These are phyloP conservation scores for Lachnellula hyalina DNA, from an alignment of 2,329 filamentous ascomycete species.

Conservation along the genomic window DNA sequence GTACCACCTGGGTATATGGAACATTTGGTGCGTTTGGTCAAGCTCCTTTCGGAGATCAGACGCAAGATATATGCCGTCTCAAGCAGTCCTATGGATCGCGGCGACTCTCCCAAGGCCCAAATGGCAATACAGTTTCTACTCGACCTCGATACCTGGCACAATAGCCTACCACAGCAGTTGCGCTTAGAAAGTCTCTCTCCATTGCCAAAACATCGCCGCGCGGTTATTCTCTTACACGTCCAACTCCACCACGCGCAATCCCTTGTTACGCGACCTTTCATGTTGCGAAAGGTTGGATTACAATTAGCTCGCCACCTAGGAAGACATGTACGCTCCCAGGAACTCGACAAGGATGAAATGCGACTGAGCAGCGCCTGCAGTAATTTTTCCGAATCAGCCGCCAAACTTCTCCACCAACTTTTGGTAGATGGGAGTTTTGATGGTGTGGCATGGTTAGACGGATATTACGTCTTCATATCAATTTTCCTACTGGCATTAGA, in stretches of 20 bases:
- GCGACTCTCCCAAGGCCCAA: slow-evolving; percentile 17
- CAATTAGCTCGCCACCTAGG: slow-evolving; percentile 25
- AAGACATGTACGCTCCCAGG: slow-evolving; percentile 23
- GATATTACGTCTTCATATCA: slow-evolving; percentile 29
- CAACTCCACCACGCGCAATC: slow-evolving; percentile 28
- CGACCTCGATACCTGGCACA: slow-evolving; percentile 25
- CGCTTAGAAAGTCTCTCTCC: slow-evolving; percentile 18
- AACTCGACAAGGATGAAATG: slow-evolving; percentile 25
- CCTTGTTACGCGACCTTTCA: slow-evolving; percentile 26
- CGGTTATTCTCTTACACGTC: slow-evolving; percentile 26
- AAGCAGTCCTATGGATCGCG: slow-evolving; percentile 14
- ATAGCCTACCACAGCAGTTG: slow-evolving; percentile 22
- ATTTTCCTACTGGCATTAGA: slow-evolving; percentile 28
- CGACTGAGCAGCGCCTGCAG: slow-evolving; percentile 23
- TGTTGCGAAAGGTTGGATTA: slow-evolving; percentile 26
- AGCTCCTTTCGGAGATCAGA: slow-evolving; percentile 24
- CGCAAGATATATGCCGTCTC: slow-evolving; percentile 25
- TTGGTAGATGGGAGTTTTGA: slow-evolving; percentile 23
- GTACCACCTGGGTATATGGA: slow-evolving; percentile 25
- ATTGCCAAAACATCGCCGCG: slow-evolving; percentile 22
- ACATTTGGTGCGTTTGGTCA: slow-evolving; percentile 21
- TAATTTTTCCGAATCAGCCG: slow-evolving; percentile 20
- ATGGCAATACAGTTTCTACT: slow-evolving; percentile 21
- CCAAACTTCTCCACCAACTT: slow-evolving; percentile 22
- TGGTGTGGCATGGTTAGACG: slow-evolving; percentile 27